Evolutionary conservation across 306 rosid genomes (phyloP).

Genomic region (Quercus variabilis): DNA sequence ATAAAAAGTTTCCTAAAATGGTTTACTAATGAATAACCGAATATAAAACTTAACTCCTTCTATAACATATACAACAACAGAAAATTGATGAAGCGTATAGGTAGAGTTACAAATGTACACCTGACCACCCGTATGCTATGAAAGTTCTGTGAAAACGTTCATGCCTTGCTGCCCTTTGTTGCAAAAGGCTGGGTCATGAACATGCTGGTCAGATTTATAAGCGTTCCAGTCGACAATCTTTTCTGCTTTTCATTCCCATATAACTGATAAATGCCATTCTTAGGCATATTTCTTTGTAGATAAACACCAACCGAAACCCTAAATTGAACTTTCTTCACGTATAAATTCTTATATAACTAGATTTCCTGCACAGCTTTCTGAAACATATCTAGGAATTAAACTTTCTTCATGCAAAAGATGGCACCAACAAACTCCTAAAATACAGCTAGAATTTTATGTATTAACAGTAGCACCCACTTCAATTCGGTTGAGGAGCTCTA

Average conservation of each 20-base stretch:
- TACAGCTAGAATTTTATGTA: constrained; percentile 6
- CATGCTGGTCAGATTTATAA: not conserved
- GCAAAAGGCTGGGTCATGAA: not conserved
- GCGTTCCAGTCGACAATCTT: not conserved
- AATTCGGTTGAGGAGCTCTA: constrained; percentile 59
- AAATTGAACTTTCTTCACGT: not conserved
- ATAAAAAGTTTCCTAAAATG: too few species aligned
- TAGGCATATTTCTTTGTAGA: not conserved
- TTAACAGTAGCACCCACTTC: constrained; percentile 32
- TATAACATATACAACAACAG: not conserved
- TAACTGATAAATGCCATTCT: not conserved
- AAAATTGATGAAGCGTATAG: not conserved
- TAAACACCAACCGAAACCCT: not conserved
- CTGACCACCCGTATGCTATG: not conserved
- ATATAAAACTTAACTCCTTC: too few species aligned
- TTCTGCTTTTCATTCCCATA: not conserved
- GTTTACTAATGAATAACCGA: too few species aligned
- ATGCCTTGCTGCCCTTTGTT: not conserved
- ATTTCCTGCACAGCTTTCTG: constrained; percentile 1
- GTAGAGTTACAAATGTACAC: not conserved
- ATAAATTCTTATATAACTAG: not conserved
- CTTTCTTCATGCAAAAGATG: not conserved
- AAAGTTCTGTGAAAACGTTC: not conserved
- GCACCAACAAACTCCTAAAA: not conserved
- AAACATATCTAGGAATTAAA: not conserved